Evolutionary conservation across 2,329 filamentous ascomycete genomes (phyloP), one percentile per base, ranked within the genome.

Genomic region (Xylariales sp.): DNA sequence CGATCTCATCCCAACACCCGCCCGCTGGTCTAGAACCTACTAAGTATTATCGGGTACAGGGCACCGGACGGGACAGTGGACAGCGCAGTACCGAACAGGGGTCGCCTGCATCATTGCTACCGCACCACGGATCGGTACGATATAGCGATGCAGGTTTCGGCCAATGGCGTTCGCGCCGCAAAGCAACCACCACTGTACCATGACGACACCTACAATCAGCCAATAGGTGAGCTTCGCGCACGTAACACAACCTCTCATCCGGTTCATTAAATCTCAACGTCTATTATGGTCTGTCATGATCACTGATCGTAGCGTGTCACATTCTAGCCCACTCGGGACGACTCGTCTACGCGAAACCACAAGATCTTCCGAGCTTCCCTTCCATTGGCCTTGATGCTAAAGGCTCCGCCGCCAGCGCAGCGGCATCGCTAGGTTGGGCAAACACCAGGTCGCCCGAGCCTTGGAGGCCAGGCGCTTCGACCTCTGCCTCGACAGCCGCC

Each of bases 341-440:
- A 28, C 73, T 76, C 56, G 64, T 75, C 36, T 76, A 76, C 57
- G 73, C 73, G 67, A 86, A 88, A 74, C 87, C 91, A 50, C 84
- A 89, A 75, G 89, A 92, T 73, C 86, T 96, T 28, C 93, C 93
- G 45, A 92, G 90, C 75, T 95, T 86, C 74, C 92, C 93, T 12
- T 89, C 90, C 9, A 78, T 84, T 65, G 91, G 92, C 45, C 83
- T 93, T 65, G 81, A 78, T 62, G 74, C 83, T 52, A 83, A 86
- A 72, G 83, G 81, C 73, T 83, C 85, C 59, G 93, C 92, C 64
- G 93, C 92, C 68, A 87, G 90, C 71, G 89, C 91, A 63, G 93
- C 93, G 62, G 92, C 92, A 48, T 87, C 86, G 59, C 82, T 95
- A 53, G 93, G 93, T 58, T 92, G 93, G 83, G 85, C 88, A 56